Evolutionary conservation across 1,284 basidiomycete species (phyloP).

Genomic region (Leccinum proximum): DNA sequence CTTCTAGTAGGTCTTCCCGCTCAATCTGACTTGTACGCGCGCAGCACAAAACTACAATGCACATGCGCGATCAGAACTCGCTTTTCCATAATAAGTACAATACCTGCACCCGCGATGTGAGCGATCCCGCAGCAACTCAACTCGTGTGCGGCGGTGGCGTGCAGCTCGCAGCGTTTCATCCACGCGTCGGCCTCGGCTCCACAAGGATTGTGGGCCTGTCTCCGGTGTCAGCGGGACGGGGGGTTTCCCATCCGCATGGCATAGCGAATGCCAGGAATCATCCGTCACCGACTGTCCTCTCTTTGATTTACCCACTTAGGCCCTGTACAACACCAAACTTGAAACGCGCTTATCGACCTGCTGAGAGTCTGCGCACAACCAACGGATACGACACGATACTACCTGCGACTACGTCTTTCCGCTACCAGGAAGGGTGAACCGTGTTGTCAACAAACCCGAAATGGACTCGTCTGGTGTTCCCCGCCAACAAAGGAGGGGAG

Average conservation of each 20-base stretch:
- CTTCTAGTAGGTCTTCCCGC: background rate
- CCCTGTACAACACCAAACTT: background rate
- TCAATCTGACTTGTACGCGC: background rate
- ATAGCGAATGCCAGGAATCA: background rate
- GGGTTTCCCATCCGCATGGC: background rate
- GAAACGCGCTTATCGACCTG: background rate
- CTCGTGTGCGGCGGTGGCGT: background rate
- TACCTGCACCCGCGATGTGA: background rate
- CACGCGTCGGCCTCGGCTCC: background rate
- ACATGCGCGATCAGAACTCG: background rate
- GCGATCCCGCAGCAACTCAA: background rate
- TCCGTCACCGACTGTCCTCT: background rate
- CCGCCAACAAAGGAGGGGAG: background rate
- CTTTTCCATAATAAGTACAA: background rate
- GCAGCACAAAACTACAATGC: background rate
- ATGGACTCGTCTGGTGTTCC: background rate
- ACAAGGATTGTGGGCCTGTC: background rate
- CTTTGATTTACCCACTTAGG: background rate
- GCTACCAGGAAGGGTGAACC: background rate
- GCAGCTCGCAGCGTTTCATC: background rate
- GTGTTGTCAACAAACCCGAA: background rate
- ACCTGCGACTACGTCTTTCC: background rate
- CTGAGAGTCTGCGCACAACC: constrained; percentile 1
- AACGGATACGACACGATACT: background rate
- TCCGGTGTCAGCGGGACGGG: background rate